Evolutionary conservation across 768 basidiomycete genomes (phyloP).

Genomic region (Coprinopsis cinerea): DNA sequence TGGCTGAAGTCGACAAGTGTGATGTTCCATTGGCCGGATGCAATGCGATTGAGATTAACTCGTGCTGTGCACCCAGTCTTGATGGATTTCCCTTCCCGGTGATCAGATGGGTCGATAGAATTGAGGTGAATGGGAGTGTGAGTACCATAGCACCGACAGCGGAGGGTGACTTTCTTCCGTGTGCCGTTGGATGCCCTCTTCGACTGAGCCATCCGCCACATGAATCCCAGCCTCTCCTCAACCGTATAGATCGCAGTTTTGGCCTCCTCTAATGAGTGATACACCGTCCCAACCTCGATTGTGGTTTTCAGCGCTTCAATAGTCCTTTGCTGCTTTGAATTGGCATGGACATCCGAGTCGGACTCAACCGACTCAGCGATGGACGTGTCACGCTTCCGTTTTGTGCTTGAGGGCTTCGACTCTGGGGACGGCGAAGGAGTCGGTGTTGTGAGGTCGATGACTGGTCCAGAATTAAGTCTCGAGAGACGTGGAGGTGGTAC

Average conservation of each 20-base stretch:
- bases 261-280: constrained; percentile 8
- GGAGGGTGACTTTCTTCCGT: constrained; percentile 14
- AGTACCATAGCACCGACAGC: constrained; percentile 16
- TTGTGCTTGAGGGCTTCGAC: not conserved
- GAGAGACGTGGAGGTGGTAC: not conserved
- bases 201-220: constrained; percentile 15
- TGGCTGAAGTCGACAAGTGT: constrained; percentile 16
- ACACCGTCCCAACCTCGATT: constrained; percentile 2
- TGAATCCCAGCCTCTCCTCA: constrained; percentile 12
- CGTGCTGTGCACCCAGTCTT: constrained; percentile 18
- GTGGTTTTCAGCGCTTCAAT: not conserved
- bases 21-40: constrained; percentile 14
- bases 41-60: constrained; percentile 16
- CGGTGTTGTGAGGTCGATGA: not conserved
- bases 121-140: constrained; percentile 10
- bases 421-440: too few relatives aligned
- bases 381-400: too few relatives aligned
- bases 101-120: constrained; percentile 16
- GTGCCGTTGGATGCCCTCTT: constrained; percentile 7
- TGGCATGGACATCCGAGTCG: not conserved
- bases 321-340: too few relatives aligned
- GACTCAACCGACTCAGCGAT: not conserved
- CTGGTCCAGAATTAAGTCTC: not conserved
- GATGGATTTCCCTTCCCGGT: constrained; percentile 15
- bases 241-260: constrained; percentile 12